Percentiles rank a stretch among this genome's conserved stretches.
phyloP scores from a whole-genome alignment of 2,329 filamentous ascomycete genomes.

The Exophiala aquamarina region DNA sequence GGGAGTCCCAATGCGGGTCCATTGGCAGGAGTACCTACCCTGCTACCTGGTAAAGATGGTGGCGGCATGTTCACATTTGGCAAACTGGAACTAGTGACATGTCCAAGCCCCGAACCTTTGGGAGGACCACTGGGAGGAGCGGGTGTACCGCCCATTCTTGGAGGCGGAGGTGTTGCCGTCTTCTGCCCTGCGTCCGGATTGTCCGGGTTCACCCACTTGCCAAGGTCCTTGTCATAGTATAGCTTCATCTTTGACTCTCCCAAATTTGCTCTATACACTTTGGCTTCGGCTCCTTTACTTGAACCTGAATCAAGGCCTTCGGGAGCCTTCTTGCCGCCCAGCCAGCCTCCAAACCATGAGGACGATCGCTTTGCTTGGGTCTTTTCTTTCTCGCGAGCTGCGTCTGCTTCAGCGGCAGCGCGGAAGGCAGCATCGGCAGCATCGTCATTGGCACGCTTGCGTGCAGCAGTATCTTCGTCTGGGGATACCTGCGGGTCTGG shows the following conservation, averaged over 20 bases:
- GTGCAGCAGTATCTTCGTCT: slow-evolving; percentile 20
- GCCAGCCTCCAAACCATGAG: slow-evolving; percentile 85
- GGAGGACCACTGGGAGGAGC: slow-evolving; percentile 19
- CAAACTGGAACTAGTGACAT: slow-evolving; percentile 12
- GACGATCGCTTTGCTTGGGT: slow-evolving; percentile 29
- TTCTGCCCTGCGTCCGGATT: slow-evolving; percentile 63
- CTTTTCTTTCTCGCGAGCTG: slow-evolving; percentile 43
- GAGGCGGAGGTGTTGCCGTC: slow-evolving; percentile 76
- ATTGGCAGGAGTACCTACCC: slow-evolving; percentile 23
- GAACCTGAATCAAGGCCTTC: slow-evolving; percentile 58
- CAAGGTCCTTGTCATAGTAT: slow-evolving; percentile 91
- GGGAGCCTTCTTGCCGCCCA: slow-evolving; percentile 65
- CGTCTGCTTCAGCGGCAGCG: slow-evolving; percentile 29
- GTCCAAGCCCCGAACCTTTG: slow-evolving; percentile 5
- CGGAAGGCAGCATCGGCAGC: slow-evolving; percentile 30
- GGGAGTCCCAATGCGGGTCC: slow-evolving; percentile 2
- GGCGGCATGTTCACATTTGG: slow-evolving; percentile 15
- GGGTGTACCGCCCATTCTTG: slow-evolving; percentile 52
- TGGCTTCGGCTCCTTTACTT: slow-evolving; percentile 45
- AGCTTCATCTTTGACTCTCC: slow-evolving; percentile 87
- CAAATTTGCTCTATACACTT: slow-evolving; percentile 78
- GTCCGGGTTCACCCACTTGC: slow-evolving; percentile 99
- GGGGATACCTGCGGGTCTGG: slow-evolving; percentile 1
- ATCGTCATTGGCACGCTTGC: slow-evolving; percentile 27
- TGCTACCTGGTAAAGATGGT: slow-evolving; percentile 18